Percentiles rank a stretch among this genome's conserved stretches.
These are phyloP conservation scores for Leptographium procerum DNA, from an alignment of 2,329 filamentous ascomycete genomes.

Conservation along the genomic window DNA sequence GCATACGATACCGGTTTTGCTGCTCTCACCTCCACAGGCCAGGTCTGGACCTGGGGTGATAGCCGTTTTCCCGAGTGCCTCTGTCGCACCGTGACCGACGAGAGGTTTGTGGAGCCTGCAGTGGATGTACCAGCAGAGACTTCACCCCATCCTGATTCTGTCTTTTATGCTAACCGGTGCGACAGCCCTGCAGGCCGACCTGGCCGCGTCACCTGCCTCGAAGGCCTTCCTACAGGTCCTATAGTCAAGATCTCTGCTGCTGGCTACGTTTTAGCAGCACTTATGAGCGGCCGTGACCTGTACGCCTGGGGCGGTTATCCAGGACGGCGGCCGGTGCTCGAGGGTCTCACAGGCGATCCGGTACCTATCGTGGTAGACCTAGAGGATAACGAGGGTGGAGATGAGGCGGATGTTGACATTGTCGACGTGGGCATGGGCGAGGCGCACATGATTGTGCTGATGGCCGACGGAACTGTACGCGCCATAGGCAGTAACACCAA, in stretches of 20 bases:
- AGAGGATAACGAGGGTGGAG: slow-evolving; percentile 33
- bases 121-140: too few relatives aligned
- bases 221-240: slow-evolving; percentile 36
- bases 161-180: background rate
- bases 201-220: slow-evolving; percentile 34
- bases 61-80: slow-evolving; percentile 45
- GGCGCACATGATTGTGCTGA: slow-evolving; percentile 46
- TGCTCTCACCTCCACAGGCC: slow-evolving; percentile 30
- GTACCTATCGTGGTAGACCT: slow-evolving; percentile 33
- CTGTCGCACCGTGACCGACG: slow-evolving; percentile 33
- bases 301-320: slow-evolving; percentile 49
- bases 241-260: slow-evolving; percentile 43
- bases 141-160: too few relatives aligned
- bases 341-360: slow-evolving; percentile 19
- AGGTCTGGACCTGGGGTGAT: slow-evolving; percentile 45
- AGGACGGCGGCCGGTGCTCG: slow-evolving; percentile 17
- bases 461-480: slow-evolving; percentile 36
- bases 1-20: slow-evolving; percentile 39
- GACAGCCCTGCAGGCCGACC: slow-evolving; percentile 34
- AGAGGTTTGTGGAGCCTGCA: slow-evolving; percentile 24
- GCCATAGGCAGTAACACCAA: slow-evolving; percentile 44
- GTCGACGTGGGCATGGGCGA: slow-evolving; percentile 46
- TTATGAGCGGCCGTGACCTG: slow-evolving; percentile 45
- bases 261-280: slow-evolving; percentile 45
- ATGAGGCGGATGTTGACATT: slow-evolving; percentile 29